Evolutionary conservation across 1,139 yeast genomes (phyloP).

Genomic region (Dujonia santamariae): DNA sequence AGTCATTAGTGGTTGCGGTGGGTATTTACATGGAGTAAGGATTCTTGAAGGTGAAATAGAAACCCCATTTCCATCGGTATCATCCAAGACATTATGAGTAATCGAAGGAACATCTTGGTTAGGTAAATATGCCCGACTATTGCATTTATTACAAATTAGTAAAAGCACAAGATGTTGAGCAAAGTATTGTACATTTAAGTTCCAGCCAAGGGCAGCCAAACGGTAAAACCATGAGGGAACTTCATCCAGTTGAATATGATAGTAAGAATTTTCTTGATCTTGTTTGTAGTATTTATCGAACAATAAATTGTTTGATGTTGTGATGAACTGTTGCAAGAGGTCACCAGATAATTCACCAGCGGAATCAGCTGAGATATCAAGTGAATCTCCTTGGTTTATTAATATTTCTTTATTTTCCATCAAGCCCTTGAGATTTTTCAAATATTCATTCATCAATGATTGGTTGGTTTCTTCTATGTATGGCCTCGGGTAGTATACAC

Average conservation of each 20-base stretch:
- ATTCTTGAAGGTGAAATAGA: constrained; percentile 22
- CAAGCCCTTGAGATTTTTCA: constrained; percentile 25
- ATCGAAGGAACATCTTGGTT: constrained; percentile 12
- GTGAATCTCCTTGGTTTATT: background rate
- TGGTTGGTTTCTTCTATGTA: constrained; percentile 30
- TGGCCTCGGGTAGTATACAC: constrained; percentile 36
- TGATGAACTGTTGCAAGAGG: constrained; percentile 18
- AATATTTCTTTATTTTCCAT: constrained; percentile 22
- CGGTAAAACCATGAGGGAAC: constrained; percentile 33
- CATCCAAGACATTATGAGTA: background rate
- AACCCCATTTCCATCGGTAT: background rate
- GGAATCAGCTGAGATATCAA: constrained; percentile 4
- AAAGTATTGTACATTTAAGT: constrained; percentile 29
- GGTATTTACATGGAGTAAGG: constrained; percentile 32
- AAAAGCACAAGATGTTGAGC: constrained; percentile 25
- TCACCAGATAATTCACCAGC: constrained; percentile 7
- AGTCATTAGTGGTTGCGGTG: constrained; percentile 13
- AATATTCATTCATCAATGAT: constrained; percentile 25
- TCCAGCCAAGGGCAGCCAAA: constrained; percentile 38
- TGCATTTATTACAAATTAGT: constrained; percentile 36
- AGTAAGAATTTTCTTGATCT: constrained; percentile 32
- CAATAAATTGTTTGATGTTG: constrained; percentile 30
- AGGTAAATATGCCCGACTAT: constrained; percentile 29
- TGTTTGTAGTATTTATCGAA: constrained; percentile 25
- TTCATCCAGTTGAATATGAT: constrained; percentile 12